phyloP scores from a whole-genome alignment of 805 yeast species.

The Hanseniaspora hatyaiensis region DNA sequence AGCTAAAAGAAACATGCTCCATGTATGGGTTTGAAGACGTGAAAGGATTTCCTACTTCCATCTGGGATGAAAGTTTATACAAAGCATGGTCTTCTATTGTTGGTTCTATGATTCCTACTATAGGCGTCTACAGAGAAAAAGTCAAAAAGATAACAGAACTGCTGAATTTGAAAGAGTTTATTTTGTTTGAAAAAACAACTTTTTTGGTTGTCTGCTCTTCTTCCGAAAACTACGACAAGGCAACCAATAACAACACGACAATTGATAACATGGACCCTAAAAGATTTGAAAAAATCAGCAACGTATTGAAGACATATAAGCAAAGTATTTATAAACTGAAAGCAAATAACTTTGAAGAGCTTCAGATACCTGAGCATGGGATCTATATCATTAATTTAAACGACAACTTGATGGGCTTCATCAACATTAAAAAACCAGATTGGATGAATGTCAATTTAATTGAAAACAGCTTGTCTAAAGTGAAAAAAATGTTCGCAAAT shows the following conservation, averaged over 20 bases:
- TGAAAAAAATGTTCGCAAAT: conserved; percentile 1
- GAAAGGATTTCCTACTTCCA: conserved; percentile 85
- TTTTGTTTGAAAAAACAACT: conserved; percentile 85
- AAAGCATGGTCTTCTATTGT: conserved; percentile 97
- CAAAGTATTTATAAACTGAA: conserved; percentile 82
- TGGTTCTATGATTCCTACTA: conserved; percentile 87
- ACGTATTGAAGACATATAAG: conserved; percentile 85
- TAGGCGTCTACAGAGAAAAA: conserved; percentile 64
- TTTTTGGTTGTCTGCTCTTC: conserved; percentile 50
- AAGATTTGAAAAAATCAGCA: conserved; percentile 85
- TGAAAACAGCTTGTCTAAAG: conserved; percentile 6
- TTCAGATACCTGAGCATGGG: conserved; percentile 49
- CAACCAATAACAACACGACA: conserved; percentile 8
- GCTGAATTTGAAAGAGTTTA: conserved; percentile 77
- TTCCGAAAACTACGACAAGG: conserved; percentile 20
- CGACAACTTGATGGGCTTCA: conserved; percentile 50
- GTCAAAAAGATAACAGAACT: conserved; percentile 60
- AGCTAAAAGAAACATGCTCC: conserved; percentile 60
- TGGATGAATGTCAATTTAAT: conserved; percentile 12
- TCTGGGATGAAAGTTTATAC: conserved; percentile 92
- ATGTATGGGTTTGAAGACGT: conserved; percentile 53
- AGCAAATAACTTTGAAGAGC: conserved; percentile 59
- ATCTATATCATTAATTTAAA: conserved; percentile 46
- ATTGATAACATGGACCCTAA: conserved; percentile 58
- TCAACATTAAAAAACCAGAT: conserved; percentile 39